A percentile compares a stretch with the other conserved stretches of the same genome.
Evolutionary conservation across 78 protist species (phyloP).

Genomic region (Monosiga brevicollis): DNA sequence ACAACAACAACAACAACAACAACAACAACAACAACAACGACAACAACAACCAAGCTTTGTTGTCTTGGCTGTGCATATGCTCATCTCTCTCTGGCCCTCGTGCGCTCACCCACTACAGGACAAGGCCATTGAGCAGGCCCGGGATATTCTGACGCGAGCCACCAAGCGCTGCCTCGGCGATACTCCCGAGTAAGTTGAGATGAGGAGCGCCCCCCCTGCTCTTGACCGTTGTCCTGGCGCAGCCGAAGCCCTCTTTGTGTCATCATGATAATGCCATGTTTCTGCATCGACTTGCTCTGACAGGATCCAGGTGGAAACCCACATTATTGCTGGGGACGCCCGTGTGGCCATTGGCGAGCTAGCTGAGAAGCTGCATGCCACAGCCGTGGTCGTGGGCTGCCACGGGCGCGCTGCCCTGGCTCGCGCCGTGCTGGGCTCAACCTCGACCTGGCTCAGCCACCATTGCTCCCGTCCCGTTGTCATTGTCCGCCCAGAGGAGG

Average conservation of each 20-base stretch:
- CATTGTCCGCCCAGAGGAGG: not conserved
- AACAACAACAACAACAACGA: not conserved
- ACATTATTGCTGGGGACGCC: not conserved
- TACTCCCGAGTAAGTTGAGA: not conserved
- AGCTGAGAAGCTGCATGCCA: not conserved
- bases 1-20: not conserved
- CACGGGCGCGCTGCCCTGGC: not conserved
- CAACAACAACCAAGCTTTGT: not conserved
- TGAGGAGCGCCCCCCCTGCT: not conserved
- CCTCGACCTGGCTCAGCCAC: not conserved
- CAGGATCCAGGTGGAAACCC: no score
- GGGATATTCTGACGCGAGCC: not conserved
- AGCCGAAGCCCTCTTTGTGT: not conserved
- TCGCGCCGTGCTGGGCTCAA: not conserved
- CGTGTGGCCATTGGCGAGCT: not conserved
- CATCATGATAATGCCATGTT: no score
- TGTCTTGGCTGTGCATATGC: not conserved
- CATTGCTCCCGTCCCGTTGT: not conserved
- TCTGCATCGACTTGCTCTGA: no score
- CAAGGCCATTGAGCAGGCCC: not conserved
- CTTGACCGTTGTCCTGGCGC: conserved; percentile 44
- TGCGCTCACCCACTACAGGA: not conserved
- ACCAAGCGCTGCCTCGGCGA: not conserved
- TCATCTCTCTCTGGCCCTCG: not conserved
- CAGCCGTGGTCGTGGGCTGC: not conserved